A percentile compares a stretch with the other conserved stretches of the same genome.
Evolutionary conservation across 805 yeast genomes (phyloP).

Genomic region (Candida sakaeoensis): DNA sequence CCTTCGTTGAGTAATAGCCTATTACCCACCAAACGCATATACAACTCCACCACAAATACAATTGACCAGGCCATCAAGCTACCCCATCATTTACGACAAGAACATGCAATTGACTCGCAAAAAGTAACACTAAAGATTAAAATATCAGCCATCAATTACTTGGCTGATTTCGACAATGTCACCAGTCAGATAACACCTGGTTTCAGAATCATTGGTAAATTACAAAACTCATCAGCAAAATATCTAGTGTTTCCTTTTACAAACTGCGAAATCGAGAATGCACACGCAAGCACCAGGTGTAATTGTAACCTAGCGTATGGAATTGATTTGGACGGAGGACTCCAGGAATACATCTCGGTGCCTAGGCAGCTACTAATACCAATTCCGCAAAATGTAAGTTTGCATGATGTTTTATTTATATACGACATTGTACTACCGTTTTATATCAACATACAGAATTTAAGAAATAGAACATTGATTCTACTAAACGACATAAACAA

Average conservation of each 20-base stretch:
- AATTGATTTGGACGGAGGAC: slow-evolving; percentile 34
- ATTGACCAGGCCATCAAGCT: neutral
- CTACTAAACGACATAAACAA: slow-evolving; percentile 23
- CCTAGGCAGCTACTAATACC: slow-evolving; percentile 23
- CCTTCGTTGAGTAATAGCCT: neutral
- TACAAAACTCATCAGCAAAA: slow-evolving; percentile 14
- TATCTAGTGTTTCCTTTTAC: slow-evolving; percentile 33
- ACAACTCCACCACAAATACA: slow-evolving; percentile 13
- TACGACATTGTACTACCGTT: slow-evolving; percentile 35
- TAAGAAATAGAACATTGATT: slow-evolving; percentile 18
- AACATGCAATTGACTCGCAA: slow-evolving; percentile 4
- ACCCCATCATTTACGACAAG: slow-evolving; percentile 1
- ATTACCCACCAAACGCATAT: slow-evolving; percentile 24
- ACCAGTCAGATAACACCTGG: slow-evolving; percentile 28
- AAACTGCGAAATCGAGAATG: slow-evolving; percentile 26
- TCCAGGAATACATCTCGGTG: slow-evolving; percentile 33
- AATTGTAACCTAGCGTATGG: slow-evolving; percentile 25
- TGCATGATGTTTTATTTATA: slow-evolving; percentile 35
- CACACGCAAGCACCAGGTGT: slow-evolving; percentile 14
- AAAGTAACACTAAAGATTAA: slow-evolving; percentile 25
- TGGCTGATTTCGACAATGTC: slow-evolving; percentile 19
- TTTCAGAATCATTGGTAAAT: slow-evolving; percentile 28
- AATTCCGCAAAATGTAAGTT: slow-evolving; percentile 27
- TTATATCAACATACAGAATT: slow-evolving; percentile 13
- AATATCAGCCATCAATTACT: slow-evolving; percentile 25